These are phyloP conservation scores for Boletus barrowsii DNA, from an alignment of 768 basidiomycete species.

Conservation along the genomic window DNA sequence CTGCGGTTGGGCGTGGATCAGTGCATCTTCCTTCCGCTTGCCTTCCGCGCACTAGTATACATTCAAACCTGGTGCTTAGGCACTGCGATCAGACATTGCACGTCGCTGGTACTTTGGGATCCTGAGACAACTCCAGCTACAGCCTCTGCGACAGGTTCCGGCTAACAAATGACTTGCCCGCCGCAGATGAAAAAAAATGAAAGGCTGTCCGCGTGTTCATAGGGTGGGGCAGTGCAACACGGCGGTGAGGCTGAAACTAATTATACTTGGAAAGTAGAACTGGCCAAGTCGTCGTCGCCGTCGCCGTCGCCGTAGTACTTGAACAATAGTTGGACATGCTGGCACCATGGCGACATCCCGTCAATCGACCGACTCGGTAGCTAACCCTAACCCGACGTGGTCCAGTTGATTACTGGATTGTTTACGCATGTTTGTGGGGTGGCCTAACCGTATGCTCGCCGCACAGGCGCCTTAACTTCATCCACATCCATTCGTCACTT, in stretches of 20 bases:
- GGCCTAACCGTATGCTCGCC: conserved; percentile 19
- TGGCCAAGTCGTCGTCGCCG: neutral
- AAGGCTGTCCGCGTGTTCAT: neutral
- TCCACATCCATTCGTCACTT: conserved; percentile 16
- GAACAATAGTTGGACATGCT: neutral
- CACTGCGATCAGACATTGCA: no score
- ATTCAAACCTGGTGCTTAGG: no score
- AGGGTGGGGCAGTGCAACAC: conserved; percentile 6
- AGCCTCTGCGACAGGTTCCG: no score
- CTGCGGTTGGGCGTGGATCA: no score
- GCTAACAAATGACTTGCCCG: neutral
- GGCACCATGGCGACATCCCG: conserved; percentile 12
- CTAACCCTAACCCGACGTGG: conserved; percentile 23
- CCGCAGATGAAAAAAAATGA: neutral
- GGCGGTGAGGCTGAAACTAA: neutral
- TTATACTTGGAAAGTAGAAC: neutral
- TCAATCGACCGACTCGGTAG: no score
- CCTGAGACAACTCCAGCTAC: no score
- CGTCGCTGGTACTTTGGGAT: no score
- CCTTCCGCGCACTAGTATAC: no score
- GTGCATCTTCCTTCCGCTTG: no score
- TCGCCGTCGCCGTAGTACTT: neutral
- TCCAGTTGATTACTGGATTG: neutral
- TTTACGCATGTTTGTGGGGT: conserved; percentile 30
- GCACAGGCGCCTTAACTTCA: conserved; percentile 22